A percentile compares a stretch with the other conserved stretches of the same genome.
These are phyloP conservation scores for Paxillus ammoniavirescens DNA, from an alignment of 768 basidiomycete species.

Conservation along the genomic window DNA sequence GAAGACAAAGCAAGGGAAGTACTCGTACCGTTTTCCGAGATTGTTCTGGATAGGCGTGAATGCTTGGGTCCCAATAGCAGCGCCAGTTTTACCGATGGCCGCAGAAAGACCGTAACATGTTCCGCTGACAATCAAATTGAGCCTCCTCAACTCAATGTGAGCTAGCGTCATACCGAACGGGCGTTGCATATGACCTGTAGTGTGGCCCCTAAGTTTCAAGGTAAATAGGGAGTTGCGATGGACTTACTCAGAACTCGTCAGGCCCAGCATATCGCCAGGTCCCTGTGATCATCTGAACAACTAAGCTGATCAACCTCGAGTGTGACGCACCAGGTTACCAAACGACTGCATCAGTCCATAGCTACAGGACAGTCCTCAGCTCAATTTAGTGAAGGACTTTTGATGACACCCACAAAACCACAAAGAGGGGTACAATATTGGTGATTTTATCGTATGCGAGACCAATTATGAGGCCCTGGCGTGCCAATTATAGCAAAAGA, in stretches of 20 bases:
- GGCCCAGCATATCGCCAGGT: conserved; percentile 69
- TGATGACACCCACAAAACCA: conserved; percentile 52
- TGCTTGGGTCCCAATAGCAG: conserved; percentile 68
- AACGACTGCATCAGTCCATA: conserved; percentile 73
- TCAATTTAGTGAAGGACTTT: neutral
- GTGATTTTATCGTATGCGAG: conserved; percentile 61
- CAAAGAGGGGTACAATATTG: conserved; percentile 60
- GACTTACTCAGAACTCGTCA: conserved; percentile 63
- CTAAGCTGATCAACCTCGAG: neutral
- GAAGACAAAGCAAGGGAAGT: neutral
- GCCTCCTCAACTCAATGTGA: neutral
- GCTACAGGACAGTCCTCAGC: conserved; percentile 29
- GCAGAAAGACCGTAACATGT: conserved; percentile 71
- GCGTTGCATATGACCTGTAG: conserved; percentile 58
- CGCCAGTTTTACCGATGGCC: conserved; percentile 68
- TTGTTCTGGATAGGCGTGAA: conserved; percentile 68
- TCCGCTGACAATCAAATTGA: conserved; percentile 38
- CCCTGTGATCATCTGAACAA: conserved; percentile 40
- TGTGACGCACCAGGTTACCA: conserved; percentile 54
- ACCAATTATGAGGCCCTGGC: conserved; percentile 53
- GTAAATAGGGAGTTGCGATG: neutral
- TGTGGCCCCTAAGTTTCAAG: conserved; percentile 4
- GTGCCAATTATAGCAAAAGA: neutral
- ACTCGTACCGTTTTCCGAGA: conserved; percentile 58
- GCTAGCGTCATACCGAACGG: conserved; percentile 45